These are phyloP conservation scores for Penicillium expansum DNA, from an alignment of 2,329 filamentous ascomycete species.

Conservation along the genomic window DNA sequence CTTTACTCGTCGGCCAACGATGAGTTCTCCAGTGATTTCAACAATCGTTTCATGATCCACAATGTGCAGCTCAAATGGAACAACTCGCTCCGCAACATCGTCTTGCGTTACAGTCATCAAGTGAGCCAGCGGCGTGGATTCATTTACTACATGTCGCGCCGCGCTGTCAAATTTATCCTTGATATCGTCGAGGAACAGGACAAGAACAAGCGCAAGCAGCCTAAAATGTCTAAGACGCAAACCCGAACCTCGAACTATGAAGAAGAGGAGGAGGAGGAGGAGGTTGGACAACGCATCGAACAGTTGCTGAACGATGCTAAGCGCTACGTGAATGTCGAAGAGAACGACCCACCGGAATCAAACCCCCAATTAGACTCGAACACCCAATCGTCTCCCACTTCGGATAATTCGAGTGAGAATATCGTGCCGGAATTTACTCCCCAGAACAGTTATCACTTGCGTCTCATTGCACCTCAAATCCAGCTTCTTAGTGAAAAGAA, in stretches of 20 bases:
- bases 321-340: slow-evolving; percentile 74
- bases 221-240: slow-evolving; percentile 33
- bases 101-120: slow-evolving; percentile 95
- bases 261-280: slow-evolving; percentile 60
- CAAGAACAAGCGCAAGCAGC: slow-evolving; percentile 59
- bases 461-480: slow-evolving; percentile 94
- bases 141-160: slow-evolving; percentile 93
- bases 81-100: slow-evolving; percentile 91
- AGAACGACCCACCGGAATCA: slow-evolving; percentile 44
- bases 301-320: slow-evolving; percentile 81
- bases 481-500: slow-evolving; percentile 99
- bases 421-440: slow-evolving; percentile 85
- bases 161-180: slow-evolving; percentile 95
- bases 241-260: slow-evolving; percentile 33
- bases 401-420: slow-evolving; percentile 63
- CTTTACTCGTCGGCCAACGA: slow-evolving; percentile 68
- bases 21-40: slow-evolving; percentile 91
- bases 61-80: slow-evolving; percentile 99
- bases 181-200: slow-evolving; percentile 95
- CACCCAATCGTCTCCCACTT: slow-evolving; percentile 40
- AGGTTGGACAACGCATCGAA: slow-evolving; percentile 79
- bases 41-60: slow-evolving; percentile 97
- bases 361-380: slow-evolving; percentile 40
- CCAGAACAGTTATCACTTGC: slow-evolving; percentile 91
- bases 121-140: slow-evolving; percentile 94